These are phyloP conservation scores for Barnettozyma pratensis DNA, from an alignment of 805 yeast species.

Conservation along the genomic window DNA sequence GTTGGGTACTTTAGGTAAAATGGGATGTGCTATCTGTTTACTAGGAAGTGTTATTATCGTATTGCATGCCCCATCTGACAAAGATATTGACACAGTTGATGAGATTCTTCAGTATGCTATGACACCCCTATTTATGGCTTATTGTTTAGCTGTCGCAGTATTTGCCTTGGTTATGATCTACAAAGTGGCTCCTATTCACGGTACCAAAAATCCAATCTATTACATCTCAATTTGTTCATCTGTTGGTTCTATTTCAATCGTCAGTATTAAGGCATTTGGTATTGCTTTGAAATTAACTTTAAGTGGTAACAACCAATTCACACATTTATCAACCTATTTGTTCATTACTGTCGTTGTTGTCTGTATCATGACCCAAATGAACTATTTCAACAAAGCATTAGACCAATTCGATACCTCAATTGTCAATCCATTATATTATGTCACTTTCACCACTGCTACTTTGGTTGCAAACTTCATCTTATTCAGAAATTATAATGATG, in stretches of 20 bases:
- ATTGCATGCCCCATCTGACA: constrained; percentile 91
- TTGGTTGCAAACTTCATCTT: constrained; percentile 79
- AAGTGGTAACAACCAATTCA: constrained; percentile 81
- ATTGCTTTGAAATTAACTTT: constrained; percentile 83
- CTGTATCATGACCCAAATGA: constrained; percentile 89
- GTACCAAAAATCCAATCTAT: constrained; percentile 78
- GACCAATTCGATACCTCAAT: constrained; percentile 92
- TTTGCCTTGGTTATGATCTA: constrained; percentile 78
- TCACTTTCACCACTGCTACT: constrained; percentile 86
- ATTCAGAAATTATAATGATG: constrained; percentile 82
- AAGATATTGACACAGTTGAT: constrained; percentile 81
- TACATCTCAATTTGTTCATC: constrained; percentile 85
- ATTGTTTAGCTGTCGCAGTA: constrained; percentile 54
- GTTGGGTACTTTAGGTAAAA: constrained; percentile 78
- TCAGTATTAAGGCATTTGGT: constrained; percentile 91
- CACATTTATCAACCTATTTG: constrained; percentile 77
- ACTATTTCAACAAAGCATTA: constrained; percentile 86
- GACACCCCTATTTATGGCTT: constrained; percentile 69
- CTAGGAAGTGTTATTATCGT: constrained; percentile 86
- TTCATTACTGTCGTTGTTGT: constrained; percentile 72
- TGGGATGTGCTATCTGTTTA: constrained; percentile 90
- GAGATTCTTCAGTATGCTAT: constrained; percentile 79
- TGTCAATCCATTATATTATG: constrained; percentile 87
- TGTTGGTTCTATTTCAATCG: constrained; percentile 87
- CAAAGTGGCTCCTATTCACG: constrained; percentile 76